Evolutionary conservation across 345 rosid species (phyloP), one percentile per base, ranked within the genome.

Genomic region (Moringa oleifera): DNA sequence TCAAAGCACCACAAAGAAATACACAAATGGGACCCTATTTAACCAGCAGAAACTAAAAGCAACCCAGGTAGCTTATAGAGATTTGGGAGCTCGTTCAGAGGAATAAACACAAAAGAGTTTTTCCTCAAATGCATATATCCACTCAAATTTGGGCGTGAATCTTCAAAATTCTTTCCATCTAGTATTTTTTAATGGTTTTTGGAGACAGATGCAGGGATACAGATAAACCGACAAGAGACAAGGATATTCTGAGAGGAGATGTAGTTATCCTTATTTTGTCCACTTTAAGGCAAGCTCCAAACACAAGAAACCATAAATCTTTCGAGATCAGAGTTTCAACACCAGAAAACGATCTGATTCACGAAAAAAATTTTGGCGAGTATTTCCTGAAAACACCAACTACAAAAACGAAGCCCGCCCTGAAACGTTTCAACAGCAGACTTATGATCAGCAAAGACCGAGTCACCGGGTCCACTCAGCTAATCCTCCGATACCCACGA

Each of bases 301-400:
- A 77, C 86, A 80, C 87, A 78, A 75, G 77, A 78, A 81, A 70
- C 63, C 68, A 37, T 58, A 80, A 71, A 80, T 72, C 79, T 77
- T 74, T 78, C 69, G 77, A 86, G 87, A 87, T 85, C 83, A 82
- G 86, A 81, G 83, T 86, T 78, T 77, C 55, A 68, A 71, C 66
- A 70, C 78, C 82, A 33, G 74, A 55, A 25, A 75, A 77, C 80
- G 77, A 84, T 86, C 85, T 75, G 71, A 61, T 60, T 69, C 69
- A 57, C 69, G 37, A 22, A 55, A 64, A 68, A 53, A 7, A 41
- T 41, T 41, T 41, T 41, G 12, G 12, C 13, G 17, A 41, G 47
- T 41, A 1, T 41, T 11, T 11, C 47, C 47, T 46, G 28, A 57
- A 24, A 58, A 31, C 36, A 61, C 66, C 37, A 5, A 63, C 53